These are phyloP conservation scores for Halophytophthora batemanensis DNA, from an alignment of 352 stramenopile genomes.

Conservation along the genomic window DNA sequence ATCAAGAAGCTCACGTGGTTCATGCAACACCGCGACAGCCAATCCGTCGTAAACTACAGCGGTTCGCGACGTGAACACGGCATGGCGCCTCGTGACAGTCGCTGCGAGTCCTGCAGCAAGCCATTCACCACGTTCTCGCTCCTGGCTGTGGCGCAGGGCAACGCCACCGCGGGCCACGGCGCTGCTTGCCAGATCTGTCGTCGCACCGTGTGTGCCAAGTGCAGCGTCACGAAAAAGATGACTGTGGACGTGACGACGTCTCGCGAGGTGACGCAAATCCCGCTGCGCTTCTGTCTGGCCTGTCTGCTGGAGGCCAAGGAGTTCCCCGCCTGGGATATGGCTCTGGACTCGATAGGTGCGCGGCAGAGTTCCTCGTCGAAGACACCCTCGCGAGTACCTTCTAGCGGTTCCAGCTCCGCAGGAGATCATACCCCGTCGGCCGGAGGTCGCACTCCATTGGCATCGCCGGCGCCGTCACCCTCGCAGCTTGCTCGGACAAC, in stretches of 20 bases:
- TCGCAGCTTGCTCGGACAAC: constrained; percentile 4
- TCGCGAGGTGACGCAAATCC: constrained; percentile 25
- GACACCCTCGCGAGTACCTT: too few relatives aligned
- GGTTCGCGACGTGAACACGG: not conserved
- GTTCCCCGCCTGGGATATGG: constrained; percentile 41
- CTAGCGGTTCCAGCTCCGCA: too few relatives aligned
- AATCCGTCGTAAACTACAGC: constrained; percentile 1
- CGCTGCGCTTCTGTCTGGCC: constrained; percentile 45
- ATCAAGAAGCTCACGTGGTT: constrained; percentile 63
- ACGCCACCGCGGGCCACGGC: constrained; percentile 12
- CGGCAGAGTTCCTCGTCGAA: constrained; percentile 2
- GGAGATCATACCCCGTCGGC: too few relatives aligned
- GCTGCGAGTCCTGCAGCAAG: constrained; percentile 27
- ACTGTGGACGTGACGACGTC: constrained; percentile 42
- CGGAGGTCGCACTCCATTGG: not conserved
- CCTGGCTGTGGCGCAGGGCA: constrained; percentile 2
- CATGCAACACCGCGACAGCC: constrained; percentile 25
- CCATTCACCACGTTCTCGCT: constrained; percentile 20
- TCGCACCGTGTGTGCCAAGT: constrained; percentile 42
- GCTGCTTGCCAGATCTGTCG: constrained; percentile 46
- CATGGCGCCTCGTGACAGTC: constrained; percentile 11
- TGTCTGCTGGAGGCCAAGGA: constrained; percentile 52
- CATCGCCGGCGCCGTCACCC: constrained; percentile 1
- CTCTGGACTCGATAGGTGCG: constrained; percentile 5
- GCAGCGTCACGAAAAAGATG: constrained; percentile 53